Evolutionary conservation across 805 yeast genomes (phyloP), one percentile per base, ranked within the genome.

Genomic region (Metschnikowia cubensis): DNA sequence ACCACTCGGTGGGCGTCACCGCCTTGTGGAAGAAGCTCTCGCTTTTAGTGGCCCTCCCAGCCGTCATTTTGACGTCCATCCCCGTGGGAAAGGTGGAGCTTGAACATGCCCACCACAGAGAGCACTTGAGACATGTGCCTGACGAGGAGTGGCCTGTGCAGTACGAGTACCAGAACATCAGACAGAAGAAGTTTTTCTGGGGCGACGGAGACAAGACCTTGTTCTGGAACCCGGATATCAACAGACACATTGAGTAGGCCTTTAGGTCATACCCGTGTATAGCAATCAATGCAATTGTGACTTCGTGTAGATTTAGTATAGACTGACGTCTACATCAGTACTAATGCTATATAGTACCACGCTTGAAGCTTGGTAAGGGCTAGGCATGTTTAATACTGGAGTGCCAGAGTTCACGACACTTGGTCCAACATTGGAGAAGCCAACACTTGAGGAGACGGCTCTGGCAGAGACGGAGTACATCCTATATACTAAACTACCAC

Each of bases 191-290:
- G 68, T 92, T 82, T 82, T 92, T 90, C 85, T 94, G 98, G 98
- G 99, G 99, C 68, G 92, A 94, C 68, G 98, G 99, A 69, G 96
- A 91, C 80, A 84, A 88, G 82, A 89, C 98, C 56, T 76, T 86
- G 68, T 94, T 94, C 87, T 94, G 99, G 99, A 89, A 89, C 79
- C 79, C 88, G 47, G 87, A 82, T 64, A 81, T 87, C 67, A 92
- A 92, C 87, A 89, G 96, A 81, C 88, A 88, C 78, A 73, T 86
- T 64, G 76, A 70, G 60, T 49, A 47, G 36, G 46, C 38, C 3
- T 17, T 15, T 41, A 14, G n/a, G 35, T 34, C 7, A 2, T 4
- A n/a, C 6, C 3, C 13, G 38, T 34, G 32, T 32, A 42, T 42
- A 25, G 36, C 35, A 42, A 41, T 41, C 31, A 41, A 41, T 35